Evolutionary conservation across 176 grass and related monocot species (phyloP).

Genomic region (Otatea glauca): DNA sequence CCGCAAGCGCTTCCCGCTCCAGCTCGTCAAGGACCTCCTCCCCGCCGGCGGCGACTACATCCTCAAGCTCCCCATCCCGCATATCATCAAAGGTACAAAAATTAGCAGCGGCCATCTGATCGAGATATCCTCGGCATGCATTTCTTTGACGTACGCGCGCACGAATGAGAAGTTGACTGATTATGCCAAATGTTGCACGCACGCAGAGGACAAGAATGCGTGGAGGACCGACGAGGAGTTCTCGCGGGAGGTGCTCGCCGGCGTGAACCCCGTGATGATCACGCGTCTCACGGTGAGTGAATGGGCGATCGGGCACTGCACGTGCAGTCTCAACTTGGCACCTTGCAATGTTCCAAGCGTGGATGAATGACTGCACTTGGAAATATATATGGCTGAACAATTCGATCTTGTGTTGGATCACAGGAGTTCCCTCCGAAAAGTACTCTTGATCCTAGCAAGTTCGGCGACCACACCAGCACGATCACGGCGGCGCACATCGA

Average conservation of each 20-base stretch:
- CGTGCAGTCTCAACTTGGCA: no score
- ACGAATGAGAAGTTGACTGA: not conserved
- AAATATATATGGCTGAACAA: not conserved
- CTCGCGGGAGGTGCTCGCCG: conserved; percentile 82
- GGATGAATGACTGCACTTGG: not conserved
- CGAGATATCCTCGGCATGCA: not conserved
- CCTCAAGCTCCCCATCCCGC: conserved; percentile 56
- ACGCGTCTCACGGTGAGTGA: conserved; percentile 56
- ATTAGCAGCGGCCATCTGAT: no score
- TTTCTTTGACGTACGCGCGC: not conserved
- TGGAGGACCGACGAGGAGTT: conserved; percentile 94
- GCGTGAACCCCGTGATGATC: conserved; percentile 81
- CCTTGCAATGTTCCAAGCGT: not conserved
- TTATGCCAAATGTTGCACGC: not conserved
- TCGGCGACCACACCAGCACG: conserved; percentile 79
- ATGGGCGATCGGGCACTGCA: not conserved
- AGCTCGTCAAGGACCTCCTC: conserved; percentile 70
- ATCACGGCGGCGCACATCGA: conserved; percentile 70
- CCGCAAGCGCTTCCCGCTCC: conserved; percentile 46
- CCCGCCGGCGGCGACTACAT: conserved; percentile 53
- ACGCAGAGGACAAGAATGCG: conserved; percentile 52
- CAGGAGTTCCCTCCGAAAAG: conserved; percentile 84
- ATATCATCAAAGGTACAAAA: conserved; percentile 58
- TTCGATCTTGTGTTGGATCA: not conserved
- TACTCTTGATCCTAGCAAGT: conserved; percentile 70